Percentiles rank a stretch among this genome's conserved stretches.
Conservation (phyloP, 2,329 filamentous ascomycete species). For the Xylariaceae sp. region DNA sequence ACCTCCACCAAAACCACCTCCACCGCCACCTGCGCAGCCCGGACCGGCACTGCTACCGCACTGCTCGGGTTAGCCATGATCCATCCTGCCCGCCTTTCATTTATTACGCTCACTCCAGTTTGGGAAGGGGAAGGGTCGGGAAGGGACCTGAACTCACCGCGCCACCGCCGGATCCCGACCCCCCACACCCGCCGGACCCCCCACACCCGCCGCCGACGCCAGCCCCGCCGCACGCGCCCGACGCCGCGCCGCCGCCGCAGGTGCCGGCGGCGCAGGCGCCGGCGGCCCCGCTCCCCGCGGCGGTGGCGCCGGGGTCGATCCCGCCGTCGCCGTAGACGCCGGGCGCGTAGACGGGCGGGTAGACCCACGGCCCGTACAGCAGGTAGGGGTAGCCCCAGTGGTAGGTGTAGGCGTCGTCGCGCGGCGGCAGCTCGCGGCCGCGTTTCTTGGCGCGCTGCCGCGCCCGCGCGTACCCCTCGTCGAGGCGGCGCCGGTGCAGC, state of each 20-base stretch:
- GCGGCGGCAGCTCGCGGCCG: constrained; percentile 38
- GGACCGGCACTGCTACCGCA: constrained; percentile 12
- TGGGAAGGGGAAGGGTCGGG: background rate
- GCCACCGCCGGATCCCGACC: too few relatives aligned
- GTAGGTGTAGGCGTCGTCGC: constrained; percentile 35
- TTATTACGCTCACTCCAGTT: too few relatives aligned
- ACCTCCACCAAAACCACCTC: constrained; percentile 14
- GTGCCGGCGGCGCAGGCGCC: constrained; percentile 40
- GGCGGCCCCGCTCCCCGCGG: constrained; percentile 28
- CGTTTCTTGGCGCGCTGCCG: constrained; percentile 40
- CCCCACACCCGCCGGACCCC: constrained; percentile 31
- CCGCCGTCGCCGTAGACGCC: constrained; percentile 25
- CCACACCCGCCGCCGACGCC: constrained; percentile 22
- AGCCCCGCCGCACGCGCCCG: constrained; percentile 31
- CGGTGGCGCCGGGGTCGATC: constrained; percentile 29
- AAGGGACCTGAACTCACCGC: constrained; percentile 8
- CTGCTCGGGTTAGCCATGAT: constrained; percentile 6
- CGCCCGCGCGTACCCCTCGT: constrained; percentile 51
- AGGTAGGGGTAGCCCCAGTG: constrained; percentile 48
- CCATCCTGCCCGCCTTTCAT: too few relatives aligned
- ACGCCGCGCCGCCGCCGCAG: constrained; percentile 33
- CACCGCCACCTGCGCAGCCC: constrained; percentile 23
- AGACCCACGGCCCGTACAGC: constrained; percentile 38
- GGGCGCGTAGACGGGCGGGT: constrained; percentile 32
- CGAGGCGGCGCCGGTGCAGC: constrained; percentile 29